Base-by-base conservation (phyloP, 2,329 filamentous ascomycete species). In the Annulohypoxylon truncatum region DNA sequence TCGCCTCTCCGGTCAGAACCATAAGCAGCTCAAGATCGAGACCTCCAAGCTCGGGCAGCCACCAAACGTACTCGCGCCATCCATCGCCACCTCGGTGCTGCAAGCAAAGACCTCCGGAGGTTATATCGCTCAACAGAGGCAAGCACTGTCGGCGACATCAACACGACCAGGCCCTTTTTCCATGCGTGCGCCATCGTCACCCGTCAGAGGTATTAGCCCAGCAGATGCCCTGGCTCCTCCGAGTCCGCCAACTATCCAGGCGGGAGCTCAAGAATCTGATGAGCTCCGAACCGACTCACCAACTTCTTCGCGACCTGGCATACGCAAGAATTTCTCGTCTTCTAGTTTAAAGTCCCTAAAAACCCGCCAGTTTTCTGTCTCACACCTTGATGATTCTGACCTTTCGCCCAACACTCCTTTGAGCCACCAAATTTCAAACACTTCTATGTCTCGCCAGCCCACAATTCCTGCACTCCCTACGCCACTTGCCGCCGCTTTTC, bases 21-120 rank as follows among this genome's bases (percentile, higher is more conserved):
- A 87, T 12, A 94, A 92, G 76, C 92, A 94, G 74, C 82, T 98
- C 53, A 97, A 94, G 80, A 97, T 98, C 60, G 93, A 97, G 78
- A 97, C 94, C 0, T 72, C 77, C 7, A 79, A 78, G 67, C 64
- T 80, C n/a, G 71, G 66, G 44, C 75, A 69, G 20, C 73, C 71
- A 18, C 73, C 75, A 3, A 60, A 24, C 26, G 62, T 70, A 15
- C 71, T 68, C 24, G 70, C 68, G 15, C 72, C 73, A 8, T 68
- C 72, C 8, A 64, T 72, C 15, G 65, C 63, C n/a, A 70, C 72
- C 9, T 74, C 76, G 8, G 73, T 58, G 35, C 33, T 71, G 33
- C 73, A 68, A 15, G 56, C 67, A 38, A 78, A 78, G 42, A 42
- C 69, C 1, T 76, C 78, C 0, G 75, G 78, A 15, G 77, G 75